Evolutionary conservation across 306 rosid genomes (phyloP).

Genomic region (Luffa aegyptiaca): DNA sequence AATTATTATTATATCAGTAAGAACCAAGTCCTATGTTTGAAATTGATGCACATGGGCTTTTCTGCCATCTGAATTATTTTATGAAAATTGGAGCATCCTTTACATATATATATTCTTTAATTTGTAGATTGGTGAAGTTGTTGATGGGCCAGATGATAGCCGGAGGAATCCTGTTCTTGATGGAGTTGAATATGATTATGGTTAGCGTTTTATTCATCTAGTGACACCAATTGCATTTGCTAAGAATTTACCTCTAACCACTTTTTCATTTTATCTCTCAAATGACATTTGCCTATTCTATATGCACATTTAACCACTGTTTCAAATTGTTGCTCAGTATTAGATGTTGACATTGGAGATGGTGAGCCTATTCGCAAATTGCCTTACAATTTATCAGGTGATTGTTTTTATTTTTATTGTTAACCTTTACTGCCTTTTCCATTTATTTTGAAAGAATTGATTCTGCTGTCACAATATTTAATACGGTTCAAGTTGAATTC

Average conservation of each 20-base stretch:
- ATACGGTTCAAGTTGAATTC: background rate
- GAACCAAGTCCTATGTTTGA: background rate
- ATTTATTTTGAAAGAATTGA: background rate
- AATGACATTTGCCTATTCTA: constrained; percentile 2
- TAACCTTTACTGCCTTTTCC: background rate
- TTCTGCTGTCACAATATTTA: background rate
- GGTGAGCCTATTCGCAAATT: constrained; percentile 86
- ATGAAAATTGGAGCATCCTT: background rate
- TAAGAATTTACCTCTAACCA: background rate
- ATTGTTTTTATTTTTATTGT: constrained; percentile 1
- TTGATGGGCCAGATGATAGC: constrained; percentile 81
- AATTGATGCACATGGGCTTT: background rate
- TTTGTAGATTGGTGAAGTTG: constrained; percentile 90
- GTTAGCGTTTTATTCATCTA: constrained; percentile 33
- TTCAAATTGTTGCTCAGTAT: constrained; percentile 41
- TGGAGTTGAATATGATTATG: constrained; percentile 79
- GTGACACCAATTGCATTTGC: background rate
- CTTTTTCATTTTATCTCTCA: background rate
- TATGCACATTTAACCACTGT: constrained; percentile 9
- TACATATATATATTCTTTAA: background rate
- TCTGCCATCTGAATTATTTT: background rate
- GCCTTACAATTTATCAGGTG: constrained; percentile 90
- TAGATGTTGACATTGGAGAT: constrained; percentile 95
- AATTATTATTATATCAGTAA: background rate
- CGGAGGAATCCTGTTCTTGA: constrained; percentile 47